Conservation (phyloP, 495 filamentous ascomycete species). For the Penicillium tannophilum region DNA sequence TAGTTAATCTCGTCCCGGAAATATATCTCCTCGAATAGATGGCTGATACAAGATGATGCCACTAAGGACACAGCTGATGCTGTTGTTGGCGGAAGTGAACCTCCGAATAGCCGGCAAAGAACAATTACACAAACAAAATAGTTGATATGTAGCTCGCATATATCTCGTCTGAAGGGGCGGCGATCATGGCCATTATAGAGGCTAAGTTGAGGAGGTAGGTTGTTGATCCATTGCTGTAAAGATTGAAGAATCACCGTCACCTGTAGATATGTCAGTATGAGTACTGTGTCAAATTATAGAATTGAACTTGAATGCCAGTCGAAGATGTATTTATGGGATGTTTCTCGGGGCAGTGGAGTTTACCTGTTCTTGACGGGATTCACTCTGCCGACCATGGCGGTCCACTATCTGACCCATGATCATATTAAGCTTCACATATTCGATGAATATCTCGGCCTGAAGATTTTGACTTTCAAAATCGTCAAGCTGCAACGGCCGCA, state of each 20-base stretch:
- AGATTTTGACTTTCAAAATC: neutral
- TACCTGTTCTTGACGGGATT: neutral
- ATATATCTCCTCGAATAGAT: neutral
- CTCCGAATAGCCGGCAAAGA: neutral
- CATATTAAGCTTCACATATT: neutral
- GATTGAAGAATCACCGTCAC: neutral
- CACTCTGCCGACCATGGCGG: neutral
- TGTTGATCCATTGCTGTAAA: neutral
- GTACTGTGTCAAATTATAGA: neutral
- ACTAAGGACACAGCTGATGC: neutral
- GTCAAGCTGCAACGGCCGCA: neutral
- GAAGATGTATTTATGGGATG: neutral
- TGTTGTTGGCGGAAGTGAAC: neutral
- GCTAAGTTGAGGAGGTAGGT: neutral
- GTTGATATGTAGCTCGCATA: neutral
- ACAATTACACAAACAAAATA: neutral
- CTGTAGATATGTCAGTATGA: neutral
- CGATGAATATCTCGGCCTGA: neutral
- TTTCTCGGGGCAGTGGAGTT: neutral
- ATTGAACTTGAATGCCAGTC: neutral
- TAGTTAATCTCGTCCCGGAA: slow-evolving; percentile 16
- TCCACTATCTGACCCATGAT: neutral
- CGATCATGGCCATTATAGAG: neutral
- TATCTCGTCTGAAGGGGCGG: neutral
- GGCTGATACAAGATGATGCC: neutral